phyloP scores from a whole-genome alignment of 2,329 filamentous ascomycete species.

The Paraphaeosphaeria minitans region DNA sequence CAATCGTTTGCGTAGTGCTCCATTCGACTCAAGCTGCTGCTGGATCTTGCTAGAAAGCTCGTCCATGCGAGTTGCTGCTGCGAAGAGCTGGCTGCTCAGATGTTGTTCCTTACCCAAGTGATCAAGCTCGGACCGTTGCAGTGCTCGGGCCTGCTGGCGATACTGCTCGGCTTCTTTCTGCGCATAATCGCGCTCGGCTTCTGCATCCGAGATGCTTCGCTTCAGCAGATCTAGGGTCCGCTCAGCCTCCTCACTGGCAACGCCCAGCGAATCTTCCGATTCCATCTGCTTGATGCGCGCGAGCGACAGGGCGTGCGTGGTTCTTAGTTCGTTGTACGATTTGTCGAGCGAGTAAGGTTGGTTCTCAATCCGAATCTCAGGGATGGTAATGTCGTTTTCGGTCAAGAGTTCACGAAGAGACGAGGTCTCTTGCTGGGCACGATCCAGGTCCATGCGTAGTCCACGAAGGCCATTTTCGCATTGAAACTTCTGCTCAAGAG shows the following conservation, averaged over 20 bases:
- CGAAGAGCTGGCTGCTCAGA: slow-evolving; percentile 71
- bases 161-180: slow-evolving; percentile 68
- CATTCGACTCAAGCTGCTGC: slow-evolving; percentile 79
- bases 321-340: slow-evolving; percentile 76
- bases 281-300: slow-evolving; percentile 70
- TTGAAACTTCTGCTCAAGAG: slow-evolving; percentile 93
- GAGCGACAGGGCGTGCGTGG: slow-evolving; percentile 70
- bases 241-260: slow-evolving; percentile 57
- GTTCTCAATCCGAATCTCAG: slow-evolving; percentile 59
- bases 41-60: slow-evolving; percentile 79
- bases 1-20: slow-evolving; percentile 74
- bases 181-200: slow-evolving; percentile 75
- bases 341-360: slow-evolving; percentile 72
- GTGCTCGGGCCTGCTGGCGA: slow-evolving; percentile 63
- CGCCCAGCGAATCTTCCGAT: slow-evolving; percentile 48
- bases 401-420: slow-evolving; percentile 78
- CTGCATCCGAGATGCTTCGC: slow-evolving; percentile 69
- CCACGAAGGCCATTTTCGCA: slow-evolving; percentile 88
- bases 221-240: slow-evolving; percentile 69
- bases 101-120: slow-evolving; percentile 65
- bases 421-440: slow-evolving; percentile 88
- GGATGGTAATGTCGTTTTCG: slow-evolving; percentile 81
- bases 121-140: slow-evolving; percentile 62
- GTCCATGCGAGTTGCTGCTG: slow-evolving; percentile 78
- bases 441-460: slow-evolving; percentile 94